Evolutionary conservation across 176 grass and related monocot genomes (phyloP).

Genomic region (Oryza australiensis): DNA sequence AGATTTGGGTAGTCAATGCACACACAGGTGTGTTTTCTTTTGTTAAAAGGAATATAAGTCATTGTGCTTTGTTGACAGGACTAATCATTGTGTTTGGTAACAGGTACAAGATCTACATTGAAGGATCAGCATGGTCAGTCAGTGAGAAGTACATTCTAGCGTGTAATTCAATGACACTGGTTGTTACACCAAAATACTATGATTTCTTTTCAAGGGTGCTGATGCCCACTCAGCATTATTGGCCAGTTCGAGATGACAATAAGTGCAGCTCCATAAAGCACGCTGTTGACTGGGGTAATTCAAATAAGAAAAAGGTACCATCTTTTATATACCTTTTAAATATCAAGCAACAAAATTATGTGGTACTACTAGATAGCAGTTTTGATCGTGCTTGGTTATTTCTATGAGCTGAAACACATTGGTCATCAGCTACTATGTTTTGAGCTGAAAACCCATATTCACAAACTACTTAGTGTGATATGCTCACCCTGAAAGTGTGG

Average conservation of each 20-base stretch:
- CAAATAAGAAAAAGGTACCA: constrained; percentile 74
- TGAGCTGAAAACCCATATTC: constrained; percentile 14
- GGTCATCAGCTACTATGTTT: not conserved
- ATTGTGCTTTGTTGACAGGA: not conserved
- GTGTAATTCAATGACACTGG: constrained; percentile 78
- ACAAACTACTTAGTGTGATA: not conserved
- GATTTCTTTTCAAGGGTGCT: constrained; percentile 83
- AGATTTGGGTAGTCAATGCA: constrained; percentile 77
- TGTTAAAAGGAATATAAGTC: constrained; percentile 7
- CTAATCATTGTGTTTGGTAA: constrained; percentile 17
- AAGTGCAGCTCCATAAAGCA: constrained; percentile 83
- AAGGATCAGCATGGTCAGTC: constrained; percentile 90
- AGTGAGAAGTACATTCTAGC: constrained; percentile 98
- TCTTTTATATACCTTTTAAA: not conserved
- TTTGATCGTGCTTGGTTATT: constrained; percentile 7
- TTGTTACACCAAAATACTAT: constrained; percentile 79
- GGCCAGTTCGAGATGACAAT: constrained; percentile 66
- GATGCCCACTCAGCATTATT: constrained; percentile 83
- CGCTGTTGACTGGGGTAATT: constrained; percentile 95
- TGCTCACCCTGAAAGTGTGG: not conserved
- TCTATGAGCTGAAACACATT: constrained; percentile 26
- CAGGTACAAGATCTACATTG: constrained; percentile 96
- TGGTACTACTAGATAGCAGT: not conserved
- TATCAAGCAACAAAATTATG: not conserved
- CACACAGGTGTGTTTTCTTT: constrained; percentile 60